Percentiles rank a stretch among this genome's conserved stretches.
These are phyloP conservation scores for Scedosporium dehoogii DNA, from an alignment of 2,329 filamentous ascomycete species.

Conservation along the genomic window DNA sequence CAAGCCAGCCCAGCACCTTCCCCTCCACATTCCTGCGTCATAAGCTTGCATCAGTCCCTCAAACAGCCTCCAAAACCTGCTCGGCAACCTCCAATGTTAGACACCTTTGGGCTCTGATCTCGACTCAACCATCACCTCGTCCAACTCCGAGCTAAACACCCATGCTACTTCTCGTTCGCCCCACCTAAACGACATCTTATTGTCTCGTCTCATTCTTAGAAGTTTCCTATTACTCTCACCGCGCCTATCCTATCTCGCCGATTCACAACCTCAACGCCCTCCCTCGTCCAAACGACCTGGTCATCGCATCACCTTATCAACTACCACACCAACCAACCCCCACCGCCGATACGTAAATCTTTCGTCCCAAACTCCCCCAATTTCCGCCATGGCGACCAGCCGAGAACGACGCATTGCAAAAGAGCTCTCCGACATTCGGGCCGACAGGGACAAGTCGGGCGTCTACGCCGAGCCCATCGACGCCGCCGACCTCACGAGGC, in stretches of 20 bases:
- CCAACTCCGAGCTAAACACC: not conserved
- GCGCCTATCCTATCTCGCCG: no score
- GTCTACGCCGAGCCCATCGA: conserved; percentile 59
- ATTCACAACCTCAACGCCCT: not conserved
- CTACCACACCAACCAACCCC: not conserved
- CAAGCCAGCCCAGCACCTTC: not conserved
- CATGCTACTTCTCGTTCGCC: not conserved
- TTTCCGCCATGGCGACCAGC: conserved; percentile 34
- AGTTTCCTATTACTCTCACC: not conserved
- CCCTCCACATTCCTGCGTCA: not conserved
- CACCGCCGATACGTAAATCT: not conserved
- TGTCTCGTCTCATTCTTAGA: not conserved
- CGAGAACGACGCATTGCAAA: conserved; percentile 57
- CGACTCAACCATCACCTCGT: not conserved
- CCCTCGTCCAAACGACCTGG: not conserved
- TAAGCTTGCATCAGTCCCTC: not conserved
- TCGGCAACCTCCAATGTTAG: not conserved
- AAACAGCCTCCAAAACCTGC: not conserved
- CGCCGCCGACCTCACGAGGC: conserved; percentile 64
- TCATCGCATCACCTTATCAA: not conserved
- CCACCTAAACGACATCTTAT: not conserved
- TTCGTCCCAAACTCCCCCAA: not conserved
- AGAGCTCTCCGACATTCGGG: conserved; percentile 65
- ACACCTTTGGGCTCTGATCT: not conserved
- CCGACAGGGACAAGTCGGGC: conserved; percentile 63